Evolutionary conservation across 2,329 filamentous ascomycete species (phyloP).

Genomic region (Coniochaeta prunicola): DNA sequence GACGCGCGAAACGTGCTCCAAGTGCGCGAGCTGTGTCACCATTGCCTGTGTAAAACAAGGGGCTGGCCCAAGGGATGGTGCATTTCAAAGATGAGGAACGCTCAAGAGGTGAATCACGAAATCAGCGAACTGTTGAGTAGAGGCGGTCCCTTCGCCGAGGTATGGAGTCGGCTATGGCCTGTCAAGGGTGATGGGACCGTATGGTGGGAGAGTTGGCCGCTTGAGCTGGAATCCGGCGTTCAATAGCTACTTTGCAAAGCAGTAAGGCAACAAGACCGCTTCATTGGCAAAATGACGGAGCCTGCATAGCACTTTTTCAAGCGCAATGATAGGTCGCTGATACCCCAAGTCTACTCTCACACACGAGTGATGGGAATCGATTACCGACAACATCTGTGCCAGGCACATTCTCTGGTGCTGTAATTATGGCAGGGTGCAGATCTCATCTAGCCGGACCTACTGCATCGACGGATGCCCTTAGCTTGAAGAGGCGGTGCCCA

Average conservation of each 20-base stretch:
- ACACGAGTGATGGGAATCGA: too few relatives aligned
- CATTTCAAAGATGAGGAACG: neutral
- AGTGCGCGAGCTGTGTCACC: neutral
- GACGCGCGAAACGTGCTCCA: constrained; percentile 5
- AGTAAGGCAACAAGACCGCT: neutral
- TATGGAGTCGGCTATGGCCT: constrained; percentile 5
- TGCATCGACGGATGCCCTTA: neutral
- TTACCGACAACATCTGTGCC: too few relatives aligned
- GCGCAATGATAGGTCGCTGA: neutral
- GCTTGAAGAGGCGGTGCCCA: neutral
- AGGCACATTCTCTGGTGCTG: too few relatives aligned
- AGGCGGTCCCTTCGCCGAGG: neutral
- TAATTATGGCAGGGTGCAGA: neutral
- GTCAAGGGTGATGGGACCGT: neutral
- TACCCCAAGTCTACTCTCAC: too few relatives aligned
- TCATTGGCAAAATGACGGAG: neutral
- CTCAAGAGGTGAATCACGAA: neutral
- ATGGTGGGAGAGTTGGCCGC: constrained; percentile 3
- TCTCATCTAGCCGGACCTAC: neutral
- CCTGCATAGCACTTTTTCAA: neutral
- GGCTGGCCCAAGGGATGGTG: neutral
- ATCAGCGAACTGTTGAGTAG: neutral
- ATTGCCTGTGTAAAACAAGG: neutral
- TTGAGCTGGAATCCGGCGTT: neutral
- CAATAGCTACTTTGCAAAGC: neutral